A percentile compares a stretch with the other conserved stretches of the same genome.
phyloP scores from a whole-genome alignment of 208 protist species.

The Acanthamoeba sp. region DNA sequence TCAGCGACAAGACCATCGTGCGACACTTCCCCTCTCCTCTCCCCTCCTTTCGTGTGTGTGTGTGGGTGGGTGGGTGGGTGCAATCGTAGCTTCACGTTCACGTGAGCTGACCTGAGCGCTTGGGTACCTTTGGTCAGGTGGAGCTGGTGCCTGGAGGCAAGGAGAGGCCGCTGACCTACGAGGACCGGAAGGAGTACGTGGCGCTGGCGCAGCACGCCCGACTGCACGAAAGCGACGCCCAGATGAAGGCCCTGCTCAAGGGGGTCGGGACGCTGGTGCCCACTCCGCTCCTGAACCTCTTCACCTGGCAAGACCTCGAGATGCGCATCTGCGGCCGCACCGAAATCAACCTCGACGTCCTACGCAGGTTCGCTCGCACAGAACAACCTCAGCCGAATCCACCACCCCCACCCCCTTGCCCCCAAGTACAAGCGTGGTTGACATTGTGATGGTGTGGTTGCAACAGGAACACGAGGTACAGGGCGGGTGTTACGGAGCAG shows the following conservation, averaged over 20 bases:
- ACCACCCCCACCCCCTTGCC: no score
- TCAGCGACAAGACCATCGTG: conserved; percentile 67
- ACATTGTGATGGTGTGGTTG: no score
- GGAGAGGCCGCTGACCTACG: conserved; percentile 53
- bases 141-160: conserved; percentile 37
- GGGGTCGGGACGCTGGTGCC: conserved; percentile 62
- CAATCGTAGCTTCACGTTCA: no score
- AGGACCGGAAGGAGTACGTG: conserved; percentile 58
- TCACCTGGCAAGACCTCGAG: conserved; percentile 70
- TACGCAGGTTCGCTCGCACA: conserved; percentile 5
- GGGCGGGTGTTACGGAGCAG: not conserved
- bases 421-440: no score
- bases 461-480: conserved; percentile 18
- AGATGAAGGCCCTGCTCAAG: conserved; percentile 33
- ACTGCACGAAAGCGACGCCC: conserved; percentile 26
- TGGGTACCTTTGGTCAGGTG: not conserved
- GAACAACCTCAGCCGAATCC: no score
- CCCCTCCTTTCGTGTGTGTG: not conserved
- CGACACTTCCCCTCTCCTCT: not conserved
- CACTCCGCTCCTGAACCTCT: conserved; percentile 25
- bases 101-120: no score
- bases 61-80: not conserved
- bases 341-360: conserved; percentile 54
- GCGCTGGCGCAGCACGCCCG: conserved; percentile 1
- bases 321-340: conserved; percentile 65